Evolutionary conservation across 108 stramenopile genomes (phyloP).

Genomic region (Conticribra guillardii): DNA sequence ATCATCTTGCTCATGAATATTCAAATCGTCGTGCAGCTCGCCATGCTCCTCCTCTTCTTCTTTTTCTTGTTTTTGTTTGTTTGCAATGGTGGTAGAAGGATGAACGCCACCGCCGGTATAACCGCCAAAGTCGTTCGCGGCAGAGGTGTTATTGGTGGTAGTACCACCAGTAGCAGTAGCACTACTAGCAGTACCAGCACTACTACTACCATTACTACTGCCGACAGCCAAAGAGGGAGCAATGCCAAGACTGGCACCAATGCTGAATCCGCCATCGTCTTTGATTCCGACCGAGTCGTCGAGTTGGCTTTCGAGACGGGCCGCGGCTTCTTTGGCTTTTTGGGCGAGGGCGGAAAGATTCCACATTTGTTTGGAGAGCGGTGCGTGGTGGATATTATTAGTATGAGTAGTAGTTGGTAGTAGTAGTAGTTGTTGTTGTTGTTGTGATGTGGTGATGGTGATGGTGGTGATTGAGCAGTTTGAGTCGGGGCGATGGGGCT

Average conservation of each 20-base stretch:
- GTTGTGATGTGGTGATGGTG: too few relatives aligned
- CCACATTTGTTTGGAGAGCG: too few relatives aligned
- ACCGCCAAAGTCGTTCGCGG: neutral
- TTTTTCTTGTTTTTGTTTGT: too few relatives aligned
- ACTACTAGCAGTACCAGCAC: neutral
- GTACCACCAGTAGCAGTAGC: neutral
- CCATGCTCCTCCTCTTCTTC: neutral
- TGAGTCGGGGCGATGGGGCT: too few relatives aligned
- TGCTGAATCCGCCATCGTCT: constrained; percentile 12
- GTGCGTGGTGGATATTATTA: too few relatives aligned
- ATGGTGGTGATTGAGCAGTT: too few relatives aligned
- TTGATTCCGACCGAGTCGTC: constrained; percentile 44
- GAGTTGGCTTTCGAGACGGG: constrained; percentile 42
- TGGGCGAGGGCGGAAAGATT: constrained; percentile 38
- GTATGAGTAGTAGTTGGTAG: too few relatives aligned
- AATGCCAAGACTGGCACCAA: neutral
- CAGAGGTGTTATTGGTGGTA: neutral
- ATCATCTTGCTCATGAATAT: constrained; percentile 25
- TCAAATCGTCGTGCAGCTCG: constrained; percentile 23
- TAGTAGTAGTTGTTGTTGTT: too few relatives aligned
- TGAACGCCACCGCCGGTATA: neutral
- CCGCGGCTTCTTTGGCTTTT: constrained; percentile 55
- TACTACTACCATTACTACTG: too few relatives aligned
- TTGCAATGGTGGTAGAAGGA: too few relatives aligned
- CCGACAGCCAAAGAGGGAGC: neutral